Evolutionary conservation across 495 filamentous ascomycete genomes (phyloP), one percentile per base, ranked within the genome.

Genomic region (Penicillium ochrochloron): DNA sequence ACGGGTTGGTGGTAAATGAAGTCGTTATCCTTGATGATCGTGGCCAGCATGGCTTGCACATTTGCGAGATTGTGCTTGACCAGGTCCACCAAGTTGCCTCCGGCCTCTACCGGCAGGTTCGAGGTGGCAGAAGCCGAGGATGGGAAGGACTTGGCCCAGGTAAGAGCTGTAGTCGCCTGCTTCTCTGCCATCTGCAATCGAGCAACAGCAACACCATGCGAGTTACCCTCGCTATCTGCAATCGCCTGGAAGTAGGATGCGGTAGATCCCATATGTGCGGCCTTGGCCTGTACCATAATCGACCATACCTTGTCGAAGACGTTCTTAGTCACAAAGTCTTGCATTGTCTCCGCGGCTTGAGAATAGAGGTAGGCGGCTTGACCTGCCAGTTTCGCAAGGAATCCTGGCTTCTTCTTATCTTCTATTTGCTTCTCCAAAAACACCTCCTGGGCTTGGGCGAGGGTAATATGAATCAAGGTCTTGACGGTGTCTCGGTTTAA

Each of bases 301-400:
- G 93, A 78, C 95, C 95, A 99, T n/a, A 93, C 87, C 76, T 93
- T 96, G 78, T 99, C 95, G 70, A 99, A 99, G 31, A 97, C 86
- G 39, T 88, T 93, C 74, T 90, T 96, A 65, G 83, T 88, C 21
- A 96, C 93, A 74, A 97, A 96, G 58, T 97, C 96, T 70, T 96
- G 93, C 59, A 93, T 88, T 14, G 92, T 93, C 71, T 98, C 95
- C 2, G 88, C 82, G 11, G 91, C 93, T 72, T 98, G 94, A 1
- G 86, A 81, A 75, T 97, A 97, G 10, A 99, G 82, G 72, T 91
- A 92, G 3, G 88, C 92, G 0, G 96, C 89, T 70, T 99, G 96
- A 63, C 91, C 91, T 17, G 95, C 91, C 62, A 99, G 80, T 74
- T 99, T 99, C 11, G 96, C 95, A 55, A 98, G 77, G 58, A 98